Conservation (phyloP, 371 early-diverging fungal species). For the Mucor racemosus region DNA sequence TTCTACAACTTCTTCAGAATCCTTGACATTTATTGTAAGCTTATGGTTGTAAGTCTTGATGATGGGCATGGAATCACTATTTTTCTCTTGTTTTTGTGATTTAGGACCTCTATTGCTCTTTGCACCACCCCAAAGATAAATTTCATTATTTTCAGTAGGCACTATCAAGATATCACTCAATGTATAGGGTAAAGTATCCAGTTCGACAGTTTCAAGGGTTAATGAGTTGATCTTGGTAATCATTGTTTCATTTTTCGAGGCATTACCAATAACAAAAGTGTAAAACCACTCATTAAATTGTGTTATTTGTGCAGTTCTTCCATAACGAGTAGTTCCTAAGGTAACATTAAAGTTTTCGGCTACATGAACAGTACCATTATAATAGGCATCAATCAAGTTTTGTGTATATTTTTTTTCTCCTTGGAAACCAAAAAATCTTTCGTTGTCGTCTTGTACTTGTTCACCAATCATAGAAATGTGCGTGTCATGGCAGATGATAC, state of each 20-base stretch:
- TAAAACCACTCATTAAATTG: neutral
- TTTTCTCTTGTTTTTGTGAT: neutral
- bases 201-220: neutral
- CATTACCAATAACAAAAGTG: neutral
- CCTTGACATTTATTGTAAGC: neutral
- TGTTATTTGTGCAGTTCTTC: neutral
- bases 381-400: neutral
- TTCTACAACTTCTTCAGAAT: neutral
- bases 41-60: neutral
- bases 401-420: neutral
- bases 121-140: neutral
- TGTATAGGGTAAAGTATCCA: neutral
- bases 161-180: neutral
- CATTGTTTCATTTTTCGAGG: neutral
- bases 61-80: neutral
- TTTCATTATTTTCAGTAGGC: conserved; percentile 1
- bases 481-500: neutral
- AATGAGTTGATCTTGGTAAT: neutral
- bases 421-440: neutral
- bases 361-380: neutral
- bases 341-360: neutral
- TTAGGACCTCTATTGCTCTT: neutral
- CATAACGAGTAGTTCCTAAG: neutral
- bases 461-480: neutral
- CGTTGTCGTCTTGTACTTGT: neutral